Conservation (phyloP, 768 basidiomycete genomes). For the Serendipita sp. region DNA sequence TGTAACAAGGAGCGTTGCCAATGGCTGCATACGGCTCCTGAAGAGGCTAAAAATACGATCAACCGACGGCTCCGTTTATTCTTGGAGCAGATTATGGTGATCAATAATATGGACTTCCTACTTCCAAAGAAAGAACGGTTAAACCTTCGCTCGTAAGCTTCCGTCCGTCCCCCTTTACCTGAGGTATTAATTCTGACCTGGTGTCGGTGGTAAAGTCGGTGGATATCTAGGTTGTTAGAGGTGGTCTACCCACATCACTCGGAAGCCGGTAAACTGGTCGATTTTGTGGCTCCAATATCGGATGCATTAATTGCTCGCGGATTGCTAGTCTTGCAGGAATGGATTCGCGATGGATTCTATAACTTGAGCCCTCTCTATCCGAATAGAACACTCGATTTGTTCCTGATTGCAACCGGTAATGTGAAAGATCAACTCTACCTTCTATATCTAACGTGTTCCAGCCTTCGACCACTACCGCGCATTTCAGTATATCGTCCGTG, state of each 20-base stretch:
- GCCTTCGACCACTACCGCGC: background rate
- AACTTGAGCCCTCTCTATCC: background rate
- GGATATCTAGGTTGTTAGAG: background rate
- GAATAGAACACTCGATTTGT: background rate
- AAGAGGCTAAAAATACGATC: background rate
- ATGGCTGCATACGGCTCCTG: background rate
- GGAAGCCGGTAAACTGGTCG: background rate
- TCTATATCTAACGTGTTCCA: background rate
- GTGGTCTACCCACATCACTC: background rate
- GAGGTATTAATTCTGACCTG: background rate
- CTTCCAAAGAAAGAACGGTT: background rate
- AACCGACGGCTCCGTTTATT: background rate
- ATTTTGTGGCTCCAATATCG: background rate
- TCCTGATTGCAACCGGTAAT: background rate
- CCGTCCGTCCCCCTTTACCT: too few relatives aligned
- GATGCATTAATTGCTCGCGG: background rate
- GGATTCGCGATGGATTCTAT: slow-evolving; percentile 1
- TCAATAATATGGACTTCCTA: background rate
- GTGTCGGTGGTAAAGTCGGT: background rate
- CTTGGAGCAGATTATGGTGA: background rate
- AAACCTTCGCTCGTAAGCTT: background rate
- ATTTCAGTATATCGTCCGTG: background rate
- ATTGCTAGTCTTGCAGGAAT: background rate
- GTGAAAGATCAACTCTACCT: background rate
- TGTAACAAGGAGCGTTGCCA: background rate